phyloP scores from a whole-genome alignment of 176 grass and related monocot species.

The Raddia distichophylla region DNA sequence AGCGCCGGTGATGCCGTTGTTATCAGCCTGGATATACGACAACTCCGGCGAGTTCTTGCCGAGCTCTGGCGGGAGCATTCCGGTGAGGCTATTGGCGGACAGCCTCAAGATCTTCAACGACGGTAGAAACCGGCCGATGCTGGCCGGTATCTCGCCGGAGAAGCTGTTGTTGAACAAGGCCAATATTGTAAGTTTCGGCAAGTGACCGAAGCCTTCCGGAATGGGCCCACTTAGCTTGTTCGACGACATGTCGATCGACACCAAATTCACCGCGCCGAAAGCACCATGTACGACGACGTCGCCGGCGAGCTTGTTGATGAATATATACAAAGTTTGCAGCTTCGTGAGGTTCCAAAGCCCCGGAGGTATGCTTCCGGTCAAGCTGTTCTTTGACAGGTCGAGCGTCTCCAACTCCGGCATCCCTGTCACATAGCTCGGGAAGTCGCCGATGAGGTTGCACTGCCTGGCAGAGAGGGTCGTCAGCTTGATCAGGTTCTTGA shows the following conservation, averaged over 20 bases:
- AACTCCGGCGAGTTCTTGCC: slow-evolving; percentile 49
- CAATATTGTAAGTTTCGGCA: slow-evolving; percentile 39
- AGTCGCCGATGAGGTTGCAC: slow-evolving; percentile 44
- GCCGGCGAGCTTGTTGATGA: slow-evolving; percentile 34
- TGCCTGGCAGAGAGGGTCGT: not conserved
- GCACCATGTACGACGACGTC: slow-evolving; percentile 31
- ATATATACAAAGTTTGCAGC: slow-evolving; percentile 9
- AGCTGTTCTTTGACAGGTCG: slow-evolving; percentile 29
- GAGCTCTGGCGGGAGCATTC: slow-evolving; percentile 62
- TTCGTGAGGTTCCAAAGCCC: slow-evolving; percentile 64
- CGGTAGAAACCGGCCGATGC: slow-evolving; percentile 55
- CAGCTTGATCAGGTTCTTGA: slow-evolving; percentile 52
- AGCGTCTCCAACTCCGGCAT: slow-evolving; percentile 37
- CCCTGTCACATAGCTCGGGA: slow-evolving; percentile 44
- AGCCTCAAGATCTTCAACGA: slow-evolving; percentile 26
- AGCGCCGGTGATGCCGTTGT: slow-evolving; percentile 59
- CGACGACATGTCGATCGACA: slow-evolving; percentile 22
- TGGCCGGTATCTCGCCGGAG: slow-evolving; percentile 70
- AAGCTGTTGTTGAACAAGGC: slow-evolving; percentile 49
- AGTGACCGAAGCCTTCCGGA: slow-evolving; percentile 57
- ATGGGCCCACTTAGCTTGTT: slow-evolving; percentile 67
- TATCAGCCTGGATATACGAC: not conserved
- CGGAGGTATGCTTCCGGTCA: slow-evolving; percentile 60
- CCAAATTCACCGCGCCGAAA: slow-evolving; percentile 44
- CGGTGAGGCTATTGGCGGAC: slow-evolving; percentile 49